Conservation (phyloP, 2,329 filamentous ascomycete genomes). For the Cadophora luteo-olivacea region DNA sequence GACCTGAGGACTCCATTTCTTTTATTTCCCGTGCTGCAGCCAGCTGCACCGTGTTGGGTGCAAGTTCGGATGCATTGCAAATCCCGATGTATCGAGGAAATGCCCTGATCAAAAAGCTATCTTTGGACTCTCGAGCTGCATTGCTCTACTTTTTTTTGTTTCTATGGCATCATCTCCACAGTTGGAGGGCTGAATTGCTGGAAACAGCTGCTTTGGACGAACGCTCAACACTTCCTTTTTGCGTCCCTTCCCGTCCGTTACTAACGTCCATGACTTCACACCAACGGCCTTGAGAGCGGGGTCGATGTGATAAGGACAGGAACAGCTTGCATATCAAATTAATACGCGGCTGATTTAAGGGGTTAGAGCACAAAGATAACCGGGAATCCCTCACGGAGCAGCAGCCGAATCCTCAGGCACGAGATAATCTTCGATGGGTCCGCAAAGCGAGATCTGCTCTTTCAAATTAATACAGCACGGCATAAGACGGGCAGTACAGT, state of each 20-base stretch:
- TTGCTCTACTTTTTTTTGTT: background rate
- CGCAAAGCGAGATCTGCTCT: constrained; percentile 5
- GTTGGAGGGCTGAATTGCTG: background rate
- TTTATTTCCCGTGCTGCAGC: constrained; percentile 13
- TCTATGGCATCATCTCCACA: constrained; percentile 5
- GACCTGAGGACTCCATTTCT: constrained; percentile 4
- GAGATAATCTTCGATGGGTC: background rate
- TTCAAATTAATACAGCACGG: constrained; percentile 8
- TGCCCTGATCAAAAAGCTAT: background rate
- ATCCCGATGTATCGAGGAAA: constrained; percentile 3
- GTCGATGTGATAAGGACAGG: constrained; percentile 14
- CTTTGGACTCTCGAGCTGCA: background rate
- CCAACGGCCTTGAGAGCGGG: constrained; percentile 1
- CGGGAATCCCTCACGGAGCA: background rate
- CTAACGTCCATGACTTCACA: background rate
- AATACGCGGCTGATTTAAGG: constrained; percentile 18
- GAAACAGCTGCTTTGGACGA: background rate
- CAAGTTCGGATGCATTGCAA: constrained; percentile 9
- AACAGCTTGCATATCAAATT: constrained; percentile 14
- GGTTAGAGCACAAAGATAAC: constrained; percentile 10
- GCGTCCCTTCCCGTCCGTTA: background rate
- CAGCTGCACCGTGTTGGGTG: background rate
- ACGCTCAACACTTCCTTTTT: background rate
- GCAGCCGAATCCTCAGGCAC: constrained; percentile 1
- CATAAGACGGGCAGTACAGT: background rate